Base-by-base conservation (phyloP, 345 rosid species). In the Citrus glauca region DNA sequence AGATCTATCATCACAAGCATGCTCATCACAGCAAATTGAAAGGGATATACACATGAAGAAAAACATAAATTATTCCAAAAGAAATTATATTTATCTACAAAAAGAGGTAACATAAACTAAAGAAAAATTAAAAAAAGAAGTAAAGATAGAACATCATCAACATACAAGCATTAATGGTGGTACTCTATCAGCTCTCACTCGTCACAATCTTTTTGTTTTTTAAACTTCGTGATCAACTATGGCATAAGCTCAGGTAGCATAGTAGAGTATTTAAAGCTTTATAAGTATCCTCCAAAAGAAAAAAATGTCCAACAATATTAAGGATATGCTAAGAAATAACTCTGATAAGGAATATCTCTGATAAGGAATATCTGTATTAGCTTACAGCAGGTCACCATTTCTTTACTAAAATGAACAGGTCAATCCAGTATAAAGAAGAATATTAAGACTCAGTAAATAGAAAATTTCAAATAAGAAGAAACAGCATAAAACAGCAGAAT, bases 391-490 rank as follows among this genome's bases (percentile, higher is more conserved):
- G 77, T 68, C 40, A 24, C 28, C 22, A 70, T 24, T 65, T 69
- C 59, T 60, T 27, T 55, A 61, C 9, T 22, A 64, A 35, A 55
- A 53, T 57, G 40, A 24, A 53, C 20, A 45, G 45, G 22, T 48
- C 20, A 81, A 20, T 30, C 37, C 14, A 30, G 45, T 19, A 67
- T 64, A 42, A 48, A n/a, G 28, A 35, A 75, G 42, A 76, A 4
- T 66, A 62, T 16, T 7, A 73, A 22, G 35, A 33, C 1, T 45
- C 25, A 66, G 42, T 24, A 8, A 32, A 42, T 25, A 33, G 64
- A 77, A 22, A 25, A 63, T 28, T 48, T 30, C 62, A 67, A 38
- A 63, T 28, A 30, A 71, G 42, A 81, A 77, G 40, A 42, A 38
- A 38, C 19, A 69, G 16, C 55, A 66, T 50, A 30, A 25, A 9